phyloP scores from a whole-genome alignment of 768 basidiomycete species.

The Podaxis sp. region DNA sequence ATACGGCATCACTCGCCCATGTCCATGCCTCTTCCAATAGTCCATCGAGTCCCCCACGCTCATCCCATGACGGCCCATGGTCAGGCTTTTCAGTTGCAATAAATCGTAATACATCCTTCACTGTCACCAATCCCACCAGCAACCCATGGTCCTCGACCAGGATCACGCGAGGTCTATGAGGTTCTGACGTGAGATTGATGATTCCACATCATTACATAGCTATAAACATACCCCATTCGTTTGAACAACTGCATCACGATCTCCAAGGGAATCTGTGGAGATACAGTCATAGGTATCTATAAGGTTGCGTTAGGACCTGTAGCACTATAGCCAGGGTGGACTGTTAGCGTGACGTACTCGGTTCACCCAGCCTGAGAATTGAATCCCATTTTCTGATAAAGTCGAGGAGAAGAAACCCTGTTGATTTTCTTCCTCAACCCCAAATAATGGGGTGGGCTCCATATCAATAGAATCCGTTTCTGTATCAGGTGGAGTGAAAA shows the following conservation, averaged over 20 bases:
- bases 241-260: slow-evolving; percentile 98
- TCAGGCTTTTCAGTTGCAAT: slow-evolving; percentile 59
- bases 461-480: slow-evolving; percentile 34
- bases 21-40: slow-evolving; percentile 59
- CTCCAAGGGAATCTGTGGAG: slow-evolving; percentile 88
- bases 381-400: slow-evolving; percentile 51
- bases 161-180: slow-evolving; percentile 85
- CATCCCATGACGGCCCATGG: slow-evolving; percentile 53
- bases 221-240: slow-evolving; percentile 81
- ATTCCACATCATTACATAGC: slow-evolving; percentile 3
- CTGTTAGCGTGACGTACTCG: slow-evolving; percentile 47
- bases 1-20: slow-evolving; percentile 37
- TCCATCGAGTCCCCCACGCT: slow-evolving; percentile 61
- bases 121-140: slow-evolving; percentile 84
- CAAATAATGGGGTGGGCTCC: slow-evolving; percentile 46
- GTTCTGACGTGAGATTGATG: slow-evolving; percentile 5
- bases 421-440: slow-evolving; percentile 60
- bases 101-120: slow-evolving; percentile 93
- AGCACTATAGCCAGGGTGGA: background rate
- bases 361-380: slow-evolving; percentile 91
- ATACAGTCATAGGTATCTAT: slow-evolving; percentile 92
- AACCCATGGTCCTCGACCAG: slow-evolving; percentile 84
- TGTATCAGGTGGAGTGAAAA: slow-evolving; percentile 55
- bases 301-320: slow-evolving; percentile 1
- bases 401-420: slow-evolving; percentile 59